phyloP scores from a whole-genome alignment of 2,329 filamentous ascomycete genomes.

The Fusarium siculi region DNA sequence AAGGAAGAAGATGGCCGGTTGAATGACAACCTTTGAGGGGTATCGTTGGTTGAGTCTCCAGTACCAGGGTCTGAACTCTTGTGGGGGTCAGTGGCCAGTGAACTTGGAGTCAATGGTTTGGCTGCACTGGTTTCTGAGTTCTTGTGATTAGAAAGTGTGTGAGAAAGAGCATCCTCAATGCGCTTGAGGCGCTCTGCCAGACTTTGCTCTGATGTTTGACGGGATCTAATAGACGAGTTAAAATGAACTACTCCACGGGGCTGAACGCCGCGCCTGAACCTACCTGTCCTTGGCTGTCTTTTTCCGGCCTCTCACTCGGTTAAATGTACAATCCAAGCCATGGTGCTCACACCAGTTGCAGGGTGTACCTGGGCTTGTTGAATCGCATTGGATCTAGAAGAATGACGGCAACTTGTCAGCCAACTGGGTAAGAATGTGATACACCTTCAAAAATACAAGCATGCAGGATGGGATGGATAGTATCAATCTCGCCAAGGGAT shows the following conservation, averaged over 20 bases:
- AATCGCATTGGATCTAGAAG: slow-evolving; percentile 39
- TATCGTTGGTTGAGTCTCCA: neutral
- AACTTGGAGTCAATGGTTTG: slow-evolving; percentile 8
- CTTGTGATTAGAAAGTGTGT: slow-evolving; percentile 20
- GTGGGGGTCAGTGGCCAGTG: neutral
- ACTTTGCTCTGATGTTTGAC: slow-evolving; percentile 24
- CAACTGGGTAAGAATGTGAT: neutral
- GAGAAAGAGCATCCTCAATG: slow-evolving; percentile 36
- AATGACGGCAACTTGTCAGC: neutral
- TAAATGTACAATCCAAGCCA: slow-evolving; percentile 38
- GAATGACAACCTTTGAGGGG: neutral
- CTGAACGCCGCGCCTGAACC: neutral
- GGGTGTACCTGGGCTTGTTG: neutral
- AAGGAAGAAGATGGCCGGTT: neutral
- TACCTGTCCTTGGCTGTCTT: slow-evolving; percentile 31
- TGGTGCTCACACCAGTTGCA: slow-evolving; percentile 44
- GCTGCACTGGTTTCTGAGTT: neutral
- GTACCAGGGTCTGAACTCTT: neutral
- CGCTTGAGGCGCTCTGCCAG: slow-evolving; percentile 36
- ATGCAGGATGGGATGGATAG: neutral
- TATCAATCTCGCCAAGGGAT: slow-evolving; percentile 9
- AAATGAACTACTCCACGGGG: neutral
- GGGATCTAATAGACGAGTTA: slow-evolving; percentile 11
- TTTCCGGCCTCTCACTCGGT: slow-evolving; percentile 39
- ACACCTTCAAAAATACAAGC: neutral